Conservation (phyloP, 169 alveolate species). For the Cryptosporidium baileyi region DNA sequence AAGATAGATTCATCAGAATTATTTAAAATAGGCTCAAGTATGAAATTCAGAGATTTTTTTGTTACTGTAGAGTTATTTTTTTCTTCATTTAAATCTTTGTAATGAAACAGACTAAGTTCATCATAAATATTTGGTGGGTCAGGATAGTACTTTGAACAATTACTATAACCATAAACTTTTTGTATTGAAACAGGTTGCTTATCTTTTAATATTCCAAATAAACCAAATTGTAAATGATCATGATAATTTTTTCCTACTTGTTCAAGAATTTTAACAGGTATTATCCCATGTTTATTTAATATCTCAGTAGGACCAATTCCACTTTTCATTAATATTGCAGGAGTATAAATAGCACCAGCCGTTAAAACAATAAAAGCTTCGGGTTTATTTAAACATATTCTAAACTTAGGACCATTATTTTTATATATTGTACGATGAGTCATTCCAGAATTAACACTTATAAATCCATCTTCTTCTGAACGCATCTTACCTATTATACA, state of each 20-base stretch:
- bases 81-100: neutral
- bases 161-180: conserved; percentile 64
- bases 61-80: neutral
- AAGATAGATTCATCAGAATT: conserved; percentile 31
- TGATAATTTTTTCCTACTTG: conserved; percentile 68
- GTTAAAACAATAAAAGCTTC: conserved; percentile 48
- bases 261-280: conserved; percentile 45
- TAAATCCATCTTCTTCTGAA: conserved; percentile 44
- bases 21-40: conserved; percentile 25
- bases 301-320: conserved; percentile 61
- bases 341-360: conserved; percentile 57
- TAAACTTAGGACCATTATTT: conserved; percentile 42
- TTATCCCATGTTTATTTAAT: conserved; percentile 33
- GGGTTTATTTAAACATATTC: conserved; percentile 37
- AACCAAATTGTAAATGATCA: conserved; percentile 68
- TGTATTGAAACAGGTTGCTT: conserved; percentile 58
- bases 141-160: conserved; percentile 45
- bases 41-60: conserved; percentile 3
- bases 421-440: conserved; percentile 58
- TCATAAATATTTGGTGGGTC: conserved; percentile 60
- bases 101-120: conserved; percentile 49
- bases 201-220: conserved; percentile 61
- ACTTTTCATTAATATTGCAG: conserved; percentile 66
- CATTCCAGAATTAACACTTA: conserved; percentile 53
- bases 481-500: conserved; percentile 60